Conservation (phyloP, 2,329 filamentous ascomycete genomes). For the Xylaria multiplex region DNA sequence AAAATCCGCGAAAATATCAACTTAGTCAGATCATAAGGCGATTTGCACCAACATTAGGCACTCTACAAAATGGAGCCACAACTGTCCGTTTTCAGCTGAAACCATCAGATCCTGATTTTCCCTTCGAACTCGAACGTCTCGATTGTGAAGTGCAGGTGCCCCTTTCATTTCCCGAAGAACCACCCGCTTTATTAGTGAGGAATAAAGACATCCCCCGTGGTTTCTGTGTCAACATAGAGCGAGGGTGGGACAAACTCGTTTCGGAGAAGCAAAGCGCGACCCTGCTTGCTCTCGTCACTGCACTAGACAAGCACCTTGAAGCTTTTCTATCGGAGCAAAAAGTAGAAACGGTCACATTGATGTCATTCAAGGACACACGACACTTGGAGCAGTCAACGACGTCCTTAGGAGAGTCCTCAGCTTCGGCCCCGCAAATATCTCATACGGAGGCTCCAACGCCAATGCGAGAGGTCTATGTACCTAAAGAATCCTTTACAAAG, state of each 20-base stretch:
- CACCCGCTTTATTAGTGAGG: conserved; percentile 69
- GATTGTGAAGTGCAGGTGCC: conserved; percentile 76
- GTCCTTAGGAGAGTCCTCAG: conserved; percentile 33
- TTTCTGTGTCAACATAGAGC: conserved; percentile 80
- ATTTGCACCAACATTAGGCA: conserved; percentile 63
- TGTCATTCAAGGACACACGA: conserved; percentile 68
- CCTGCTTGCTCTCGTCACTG: conserved; percentile 73
- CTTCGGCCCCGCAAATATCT: conserved; percentile 27
- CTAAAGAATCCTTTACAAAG: conserved; percentile 62
- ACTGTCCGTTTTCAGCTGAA: conserved; percentile 71
- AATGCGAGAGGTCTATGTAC: conserved; percentile 50
- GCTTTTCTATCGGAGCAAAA: conserved; percentile 74
- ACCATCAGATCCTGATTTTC: conserved; percentile 85
- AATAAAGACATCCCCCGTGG: conserved; percentile 77
- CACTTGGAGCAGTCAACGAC: conserved; percentile 50
- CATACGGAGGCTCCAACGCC: conserved; percentile 23
- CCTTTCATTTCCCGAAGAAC: conserved; percentile 65
- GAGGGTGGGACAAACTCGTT: conserved; percentile 74
- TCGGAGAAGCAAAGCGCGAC: conserved; percentile 65
- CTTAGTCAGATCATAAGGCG: conserved; percentile 76
- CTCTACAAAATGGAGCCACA: conserved; percentile 59
- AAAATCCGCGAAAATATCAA: conserved; percentile 79
- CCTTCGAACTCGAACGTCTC: conserved; percentile 76
- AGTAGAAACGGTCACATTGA: conserved; percentile 76
- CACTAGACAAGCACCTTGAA: conserved; percentile 78